These are phyloP conservation scores for Agaricus blazei DNA, from an alignment of 768 basidiomycete genomes.

Conservation along the genomic window DNA sequence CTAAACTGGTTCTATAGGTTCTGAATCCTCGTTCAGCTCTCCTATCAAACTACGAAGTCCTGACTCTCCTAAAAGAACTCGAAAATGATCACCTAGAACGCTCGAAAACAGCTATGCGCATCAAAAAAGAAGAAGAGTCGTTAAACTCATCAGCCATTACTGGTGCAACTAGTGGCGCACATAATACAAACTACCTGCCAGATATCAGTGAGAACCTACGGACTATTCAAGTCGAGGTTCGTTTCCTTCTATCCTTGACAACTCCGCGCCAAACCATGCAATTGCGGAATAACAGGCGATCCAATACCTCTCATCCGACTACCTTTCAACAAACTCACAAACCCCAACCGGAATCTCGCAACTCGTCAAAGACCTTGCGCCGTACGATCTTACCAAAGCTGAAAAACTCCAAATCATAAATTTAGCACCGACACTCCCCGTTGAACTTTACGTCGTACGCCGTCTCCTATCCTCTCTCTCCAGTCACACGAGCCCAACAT, in stretches of 20 bases:
- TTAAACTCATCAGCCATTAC: too few species aligned
- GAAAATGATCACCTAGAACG: slow-evolving; percentile 69
- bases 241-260: slow-evolving; percentile 11
- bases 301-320: slow-evolving; percentile 72
- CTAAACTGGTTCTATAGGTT: slow-evolving; percentile 38
- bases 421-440: slow-evolving; percentile 72
- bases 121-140: slow-evolving; percentile 74
- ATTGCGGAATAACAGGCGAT: slow-evolving; percentile 56
- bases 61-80: slow-evolving; percentile 69
- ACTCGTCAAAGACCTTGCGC: slow-evolving; percentile 62
- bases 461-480: neutral
- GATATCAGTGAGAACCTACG: slow-evolving; percentile 77
- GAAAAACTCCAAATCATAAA: slow-evolving; percentile 95
- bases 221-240: slow-evolving; percentile 82
- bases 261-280: neutral
- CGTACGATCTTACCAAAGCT: slow-evolving; percentile 77
- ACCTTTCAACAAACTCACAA: slow-evolving; percentile 65
- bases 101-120: slow-evolving; percentile 62
- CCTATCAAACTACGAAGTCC: slow-evolving; percentile 85
- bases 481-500: neutral
- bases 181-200: slow-evolving; percentile 18
- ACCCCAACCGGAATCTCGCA: slow-evolving; percentile 56
- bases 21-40: slow-evolving; percentile 71
- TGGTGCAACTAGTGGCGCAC: slow-evolving; percentile 12
- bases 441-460: slow-evolving; percentile 88